Evolutionary conservation across 108 stramenopile species (phyloP).

Genomic region (Nannochloropsis salina): DNA sequence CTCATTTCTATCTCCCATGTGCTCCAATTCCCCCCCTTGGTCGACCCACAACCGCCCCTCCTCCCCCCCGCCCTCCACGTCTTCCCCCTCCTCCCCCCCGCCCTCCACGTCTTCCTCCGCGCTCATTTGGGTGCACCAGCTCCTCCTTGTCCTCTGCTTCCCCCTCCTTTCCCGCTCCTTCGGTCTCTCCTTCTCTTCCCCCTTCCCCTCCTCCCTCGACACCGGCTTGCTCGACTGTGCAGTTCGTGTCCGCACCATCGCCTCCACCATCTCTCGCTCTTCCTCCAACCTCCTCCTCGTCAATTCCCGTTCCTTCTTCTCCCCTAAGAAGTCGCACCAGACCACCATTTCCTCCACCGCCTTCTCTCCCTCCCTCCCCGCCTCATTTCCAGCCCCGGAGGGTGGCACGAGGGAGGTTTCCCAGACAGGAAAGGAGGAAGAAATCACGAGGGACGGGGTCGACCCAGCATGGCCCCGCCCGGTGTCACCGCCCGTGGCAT

Average conservation of each 20-base stretch:
- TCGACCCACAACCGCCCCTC: background rate
- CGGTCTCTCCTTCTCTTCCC: background rate
- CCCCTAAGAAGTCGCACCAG: background rate
- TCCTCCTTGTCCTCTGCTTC: background rate
- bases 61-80: background rate
- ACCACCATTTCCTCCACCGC: background rate
- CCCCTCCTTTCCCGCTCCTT: background rate
- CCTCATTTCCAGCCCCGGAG: background rate
- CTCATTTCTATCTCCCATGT: background rate
- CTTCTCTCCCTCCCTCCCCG: background rate
- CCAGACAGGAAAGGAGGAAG: background rate
- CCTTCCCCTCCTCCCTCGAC: background rate
- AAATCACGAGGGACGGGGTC: background rate
- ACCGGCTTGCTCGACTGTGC: background rate
- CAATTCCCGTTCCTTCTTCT: background rate
- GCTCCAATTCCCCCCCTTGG: background rate
- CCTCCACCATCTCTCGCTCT: background rate
- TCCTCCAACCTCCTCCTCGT: background rate
- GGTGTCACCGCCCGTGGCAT: background rate
- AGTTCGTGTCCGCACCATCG: background rate
- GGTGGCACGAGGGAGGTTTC: background rate
- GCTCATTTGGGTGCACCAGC: background rate
- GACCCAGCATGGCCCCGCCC: background rate
- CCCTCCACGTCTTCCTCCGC: slow-evolving; percentile 4
- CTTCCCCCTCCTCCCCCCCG: background rate